These are phyloP conservation scores for Fagopyrum tataricum DNA, from an alignment of 148 eudicot genomes.

Conservation along the genomic window DNA sequence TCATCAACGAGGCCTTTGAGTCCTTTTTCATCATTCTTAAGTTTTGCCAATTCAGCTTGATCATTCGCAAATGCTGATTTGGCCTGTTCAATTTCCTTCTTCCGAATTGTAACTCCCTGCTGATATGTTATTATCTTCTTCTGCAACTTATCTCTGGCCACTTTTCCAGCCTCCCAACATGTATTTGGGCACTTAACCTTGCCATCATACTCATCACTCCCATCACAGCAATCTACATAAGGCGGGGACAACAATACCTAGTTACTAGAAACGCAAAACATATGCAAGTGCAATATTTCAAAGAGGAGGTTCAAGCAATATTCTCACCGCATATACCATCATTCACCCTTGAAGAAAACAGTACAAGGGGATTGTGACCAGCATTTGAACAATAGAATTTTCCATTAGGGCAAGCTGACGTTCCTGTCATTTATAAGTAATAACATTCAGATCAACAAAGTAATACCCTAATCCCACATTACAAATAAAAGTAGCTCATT, in stretches of 20 bases:
- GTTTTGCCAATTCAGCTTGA: constrained; percentile 66
- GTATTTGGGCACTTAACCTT: constrained; percentile 71
- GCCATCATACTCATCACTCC: constrained; percentile 96
- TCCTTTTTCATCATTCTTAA: constrained; percentile 74
- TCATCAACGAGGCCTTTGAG: constrained; percentile 74
- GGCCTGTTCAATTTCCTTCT: constrained; percentile 69
- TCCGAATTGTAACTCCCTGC: constrained; percentile 67
- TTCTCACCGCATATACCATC: constrained; percentile 95
- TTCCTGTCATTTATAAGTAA: constrained; percentile 51
- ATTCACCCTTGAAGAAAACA: constrained; percentile 86
- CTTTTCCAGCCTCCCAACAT: constrained; percentile 99
- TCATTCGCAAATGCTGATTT: constrained; percentile 65
- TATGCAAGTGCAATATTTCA: constrained; percentile 4
- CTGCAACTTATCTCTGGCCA: constrained; percentile 78
- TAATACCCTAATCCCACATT: constrained; percentile 8
- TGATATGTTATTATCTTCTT: constrained; percentile 73
- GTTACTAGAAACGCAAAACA: neutral
- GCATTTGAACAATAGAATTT: constrained; percentile 75
- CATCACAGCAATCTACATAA: constrained; percentile 91
- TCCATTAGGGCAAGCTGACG: constrained; percentile 94
- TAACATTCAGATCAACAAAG: constrained; percentile 20
- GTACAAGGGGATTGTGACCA: constrained; percentile 61
- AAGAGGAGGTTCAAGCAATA: constrained; percentile 8
- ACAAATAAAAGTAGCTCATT: neutral
- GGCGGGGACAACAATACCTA: neutral